phyloP scores from a whole-genome alignment of 2,329 filamentous ascomycete genomes.

The Sclerotinia borealis region DNA sequence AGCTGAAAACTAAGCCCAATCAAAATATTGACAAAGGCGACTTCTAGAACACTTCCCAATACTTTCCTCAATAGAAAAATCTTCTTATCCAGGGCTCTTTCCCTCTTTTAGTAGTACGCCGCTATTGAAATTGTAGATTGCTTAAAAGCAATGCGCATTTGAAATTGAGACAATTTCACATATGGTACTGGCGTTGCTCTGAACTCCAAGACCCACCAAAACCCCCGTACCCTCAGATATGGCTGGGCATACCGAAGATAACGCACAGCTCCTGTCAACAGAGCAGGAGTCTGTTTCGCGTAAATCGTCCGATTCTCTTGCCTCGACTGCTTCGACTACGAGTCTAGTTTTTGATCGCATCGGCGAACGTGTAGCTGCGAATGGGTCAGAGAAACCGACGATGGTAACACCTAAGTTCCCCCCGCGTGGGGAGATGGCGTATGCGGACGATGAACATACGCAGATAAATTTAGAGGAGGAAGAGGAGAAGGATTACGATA shows the following conservation, averaged over 20 bases:
- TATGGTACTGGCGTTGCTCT: neutral
- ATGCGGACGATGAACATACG: slow-evolving; percentile 26
- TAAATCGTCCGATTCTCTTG: slow-evolving; percentile 45
- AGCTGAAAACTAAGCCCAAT: neutral
- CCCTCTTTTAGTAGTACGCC: neutral
- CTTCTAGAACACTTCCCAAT: neutral
- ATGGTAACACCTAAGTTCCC: slow-evolving; percentile 29
- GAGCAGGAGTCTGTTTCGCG: slow-evolving; percentile 19
- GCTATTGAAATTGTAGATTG: neutral
- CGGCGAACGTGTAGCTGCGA: slow-evolving; percentile 41
- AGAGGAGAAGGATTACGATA: slow-evolving; percentile 36
- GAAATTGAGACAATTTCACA: neutral
- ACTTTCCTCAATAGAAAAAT: slow-evolving; percentile 3
- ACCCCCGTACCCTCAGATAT: slow-evolving; percentile 21
- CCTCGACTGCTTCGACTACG: slow-evolving; percentile 70
- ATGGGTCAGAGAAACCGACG: slow-evolving; percentile 19
- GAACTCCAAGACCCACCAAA: slow-evolving; percentile 19
- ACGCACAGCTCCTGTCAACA: slow-evolving; percentile 23
- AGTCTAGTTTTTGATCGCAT: slow-evolving; percentile 77
- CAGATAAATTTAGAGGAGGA: slow-evolving; percentile 25
- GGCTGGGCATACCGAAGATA: slow-evolving; percentile 29
- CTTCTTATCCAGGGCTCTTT: neutral
- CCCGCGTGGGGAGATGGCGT: slow-evolving; percentile 23
- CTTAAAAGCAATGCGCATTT: neutral
- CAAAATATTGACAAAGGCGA: slow-evolving; percentile 7